Conservation (phyloP, 2,329 filamentous ascomycete species). For the Epichloe sylvatica region DNA sequence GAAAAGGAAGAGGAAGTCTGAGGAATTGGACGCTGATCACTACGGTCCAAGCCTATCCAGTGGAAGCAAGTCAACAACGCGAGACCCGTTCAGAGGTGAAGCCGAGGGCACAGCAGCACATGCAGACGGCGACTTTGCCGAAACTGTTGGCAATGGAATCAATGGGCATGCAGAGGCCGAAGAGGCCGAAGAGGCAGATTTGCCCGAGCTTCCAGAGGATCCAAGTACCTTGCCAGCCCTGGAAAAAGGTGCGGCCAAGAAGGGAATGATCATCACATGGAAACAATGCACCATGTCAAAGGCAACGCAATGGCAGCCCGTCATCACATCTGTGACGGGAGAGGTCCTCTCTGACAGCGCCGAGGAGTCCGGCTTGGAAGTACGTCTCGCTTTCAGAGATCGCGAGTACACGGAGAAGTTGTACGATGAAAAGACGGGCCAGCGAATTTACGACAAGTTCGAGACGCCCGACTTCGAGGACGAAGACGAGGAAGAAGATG, state of each 20-base stretch:
- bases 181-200: conserved; percentile 35
- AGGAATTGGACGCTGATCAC: conserved; percentile 19
- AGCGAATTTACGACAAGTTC: conserved; percentile 63
- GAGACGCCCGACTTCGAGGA: conserved; percentile 55
- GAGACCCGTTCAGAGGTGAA: conserved; percentile 1
- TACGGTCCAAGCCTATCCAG: conserved; percentile 15
- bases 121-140: neutral
- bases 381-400: conserved; percentile 58
- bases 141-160: neutral
- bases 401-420: conserved; percentile 41
- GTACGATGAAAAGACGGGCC: conserved; percentile 53
- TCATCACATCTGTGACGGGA: conserved; percentile 50
- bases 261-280: conserved; percentile 56
- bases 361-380: conserved; percentile 36
- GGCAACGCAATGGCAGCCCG: conserved; percentile 52
- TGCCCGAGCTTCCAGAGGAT: conserved; percentile 49
- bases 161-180: neutral
- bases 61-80: conserved; percentile 2
- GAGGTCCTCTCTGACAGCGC: conserved; percentile 44
- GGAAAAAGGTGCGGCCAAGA: conserved; percentile 29
- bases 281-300: conserved; percentile 48
- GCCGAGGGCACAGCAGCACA: conserved; percentile 3
- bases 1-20: conserved; percentile 35
- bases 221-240: conserved; percentile 38
- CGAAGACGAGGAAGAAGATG: conserved; percentile 43